These are phyloP conservation scores for Rubroboletus satanas DNA, from an alignment of 768 basidiomycete species.

Conservation along the genomic window DNA sequence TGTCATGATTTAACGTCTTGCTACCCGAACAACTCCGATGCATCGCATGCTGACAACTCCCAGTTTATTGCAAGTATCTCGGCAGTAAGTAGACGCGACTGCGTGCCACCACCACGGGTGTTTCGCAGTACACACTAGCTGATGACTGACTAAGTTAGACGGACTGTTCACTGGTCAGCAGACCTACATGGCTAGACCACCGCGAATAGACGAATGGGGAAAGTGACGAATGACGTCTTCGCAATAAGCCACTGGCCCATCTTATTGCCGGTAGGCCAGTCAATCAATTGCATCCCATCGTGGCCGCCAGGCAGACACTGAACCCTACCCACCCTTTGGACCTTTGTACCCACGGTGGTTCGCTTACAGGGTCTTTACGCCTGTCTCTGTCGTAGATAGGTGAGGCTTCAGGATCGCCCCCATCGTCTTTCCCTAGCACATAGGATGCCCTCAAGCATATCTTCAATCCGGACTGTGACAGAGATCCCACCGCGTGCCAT, in stretches of 20 bases:
- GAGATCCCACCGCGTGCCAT: neutral
- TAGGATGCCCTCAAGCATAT: constrained; percentile 7
- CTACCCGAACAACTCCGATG: no score
- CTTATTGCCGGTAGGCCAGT: neutral
- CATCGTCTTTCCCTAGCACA: neutral
- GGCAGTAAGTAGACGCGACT: neutral
- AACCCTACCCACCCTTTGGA: neutral
- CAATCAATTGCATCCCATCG: neutral
- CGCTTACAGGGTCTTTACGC: neutral
- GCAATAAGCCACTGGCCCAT: neutral
- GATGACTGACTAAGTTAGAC: neutral
- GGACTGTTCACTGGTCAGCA: neutral
- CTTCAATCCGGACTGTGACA: neutral
- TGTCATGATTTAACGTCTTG: no score
- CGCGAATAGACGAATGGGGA: neutral
- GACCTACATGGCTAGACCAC: neutral
- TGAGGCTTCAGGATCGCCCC: neutral
- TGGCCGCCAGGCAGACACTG: neutral
- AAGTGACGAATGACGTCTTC: neutral
- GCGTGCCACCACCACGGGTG: neutral
- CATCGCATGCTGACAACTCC: no score
- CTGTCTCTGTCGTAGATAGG: neutral
- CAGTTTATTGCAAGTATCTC: no score
- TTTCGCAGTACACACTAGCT: no score
- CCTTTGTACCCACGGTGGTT: neutral